Conservation (phyloP, 176 grass and related monocot species). For the Hordeum marinum region DNA sequence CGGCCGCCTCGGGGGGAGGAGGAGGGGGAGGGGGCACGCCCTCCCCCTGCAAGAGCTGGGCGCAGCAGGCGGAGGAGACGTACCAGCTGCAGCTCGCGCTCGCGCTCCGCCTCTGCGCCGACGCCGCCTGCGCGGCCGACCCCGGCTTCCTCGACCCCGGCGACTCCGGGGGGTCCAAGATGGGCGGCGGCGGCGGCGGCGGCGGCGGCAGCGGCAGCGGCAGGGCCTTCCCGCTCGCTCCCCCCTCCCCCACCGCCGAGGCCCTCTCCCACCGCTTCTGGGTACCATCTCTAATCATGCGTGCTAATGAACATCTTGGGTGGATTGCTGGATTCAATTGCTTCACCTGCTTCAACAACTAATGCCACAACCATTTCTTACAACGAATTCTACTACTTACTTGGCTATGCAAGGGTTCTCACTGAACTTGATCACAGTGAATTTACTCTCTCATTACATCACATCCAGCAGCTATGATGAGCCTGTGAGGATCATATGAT, state of each 20-base stretch:
- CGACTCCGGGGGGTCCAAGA: not conserved
- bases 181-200: not conserved
- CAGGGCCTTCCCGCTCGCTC: constrained; percentile 40
- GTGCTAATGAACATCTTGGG: not conserved
- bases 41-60: constrained; percentile 82
- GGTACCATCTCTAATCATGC: not conserved
- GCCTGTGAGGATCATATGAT: not conserved
- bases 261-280: constrained; percentile 87
- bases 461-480: not conserved
- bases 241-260: constrained; percentile 35
- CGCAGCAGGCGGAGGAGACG: constrained; percentile 96
- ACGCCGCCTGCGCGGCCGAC: constrained; percentile 65
- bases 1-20: not conserved
- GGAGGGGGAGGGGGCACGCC: constrained; percentile 21
- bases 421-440: not conserved
- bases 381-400: not conserved
- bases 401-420: too few species aligned
- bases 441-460: not conserved
- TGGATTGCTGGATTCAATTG: not conserved
- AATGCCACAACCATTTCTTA: not conserved
- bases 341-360: not conserved
- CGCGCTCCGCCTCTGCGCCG: constrained; percentile 86
- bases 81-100: constrained; percentile 95
- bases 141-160: constrained; percentile 65
- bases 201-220: constrained; percentile 1